These are phyloP conservation scores for Sanguinoderma infundibulare DNA, from an alignment of 1,284 basidiomycete genomes.

Conservation along the genomic window DNA sequence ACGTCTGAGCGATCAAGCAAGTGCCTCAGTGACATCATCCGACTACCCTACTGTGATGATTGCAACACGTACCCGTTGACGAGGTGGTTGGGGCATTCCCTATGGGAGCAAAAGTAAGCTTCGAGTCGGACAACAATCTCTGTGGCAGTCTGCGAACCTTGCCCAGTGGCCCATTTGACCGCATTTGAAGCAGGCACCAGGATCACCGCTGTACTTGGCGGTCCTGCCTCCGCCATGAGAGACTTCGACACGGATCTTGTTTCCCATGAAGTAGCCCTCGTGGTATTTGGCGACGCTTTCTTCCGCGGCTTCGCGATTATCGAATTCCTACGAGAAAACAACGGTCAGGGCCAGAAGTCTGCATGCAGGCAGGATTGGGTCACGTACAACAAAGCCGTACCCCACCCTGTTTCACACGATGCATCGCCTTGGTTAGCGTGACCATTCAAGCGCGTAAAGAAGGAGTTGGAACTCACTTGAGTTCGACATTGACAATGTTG, in stretches of 20 bases:
- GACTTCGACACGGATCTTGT: slow-evolving; percentile 83
- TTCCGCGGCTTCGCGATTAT: slow-evolving; percentile 76
- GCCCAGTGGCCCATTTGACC: slow-evolving; percentile 86
- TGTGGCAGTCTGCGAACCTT: slow-evolving; percentile 51
- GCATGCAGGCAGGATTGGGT: not conserved
- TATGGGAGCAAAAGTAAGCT: slow-evolving; percentile 33
- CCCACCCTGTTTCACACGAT: slow-evolving; percentile 58
- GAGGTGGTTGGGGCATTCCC: slow-evolving; percentile 73
- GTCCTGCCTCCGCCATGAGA: slow-evolving; percentile 82
- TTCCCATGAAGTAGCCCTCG: slow-evolving; percentile 87
- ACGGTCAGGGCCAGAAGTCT: slow-evolving; percentile 13
- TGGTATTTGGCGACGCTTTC: slow-evolving; percentile 85
- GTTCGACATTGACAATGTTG: slow-evolving; percentile 73
- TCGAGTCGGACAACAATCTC: slow-evolving; percentile 4
- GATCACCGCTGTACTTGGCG: slow-evolving; percentile 77
- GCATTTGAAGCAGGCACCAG: slow-evolving; percentile 85
- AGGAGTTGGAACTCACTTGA: slow-evolving; percentile 64
- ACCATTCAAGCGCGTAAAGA: slow-evolving; percentile 1
- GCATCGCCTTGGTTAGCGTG: slow-evolving; percentile 24
- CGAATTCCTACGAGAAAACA: slow-evolving; percentile 70
- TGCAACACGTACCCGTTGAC: slow-evolving; percentile 39
- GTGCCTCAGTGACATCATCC: slow-evolving; percentile 16
- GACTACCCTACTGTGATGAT: not conserved
- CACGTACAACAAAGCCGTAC: slow-evolving; percentile 83
- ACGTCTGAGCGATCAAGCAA: slow-evolving; percentile 17